Percentiles rank a stretch among this genome's conserved stretches.
These are phyloP conservation scores for Populus hybrid DNA, from an alignment of 441 rosid species.

Conservation along the genomic window DNA sequence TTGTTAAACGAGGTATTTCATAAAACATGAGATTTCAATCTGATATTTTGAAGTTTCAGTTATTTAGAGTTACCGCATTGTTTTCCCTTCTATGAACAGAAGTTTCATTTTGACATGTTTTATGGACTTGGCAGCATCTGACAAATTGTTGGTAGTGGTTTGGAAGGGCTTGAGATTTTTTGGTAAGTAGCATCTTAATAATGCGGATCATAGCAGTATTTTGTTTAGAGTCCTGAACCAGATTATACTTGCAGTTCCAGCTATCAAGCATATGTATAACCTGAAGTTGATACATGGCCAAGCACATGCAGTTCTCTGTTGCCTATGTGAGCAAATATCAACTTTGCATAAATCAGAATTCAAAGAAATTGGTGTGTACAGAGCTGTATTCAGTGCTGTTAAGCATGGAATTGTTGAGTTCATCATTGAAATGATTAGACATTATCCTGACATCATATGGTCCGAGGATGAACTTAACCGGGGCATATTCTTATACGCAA, in stretches of 20 bases:
- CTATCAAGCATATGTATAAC: slow-evolving; percentile 37
- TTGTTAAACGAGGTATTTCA: slow-evolving; percentile 22
- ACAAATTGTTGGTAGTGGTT: slow-evolving; percentile 24
- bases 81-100: not conserved
- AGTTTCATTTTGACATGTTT: not conserved
- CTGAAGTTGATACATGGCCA: slow-evolving; percentile 47
- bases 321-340: slow-evolving; percentile 48
- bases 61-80: not conserved
- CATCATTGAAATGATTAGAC: slow-evolving; percentile 42
- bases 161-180: slow-evolving; percentile 31
- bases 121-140: slow-evolving; percentile 19
- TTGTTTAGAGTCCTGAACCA: not conserved
- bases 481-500: slow-evolving; percentile 52
- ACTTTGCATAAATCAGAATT: slow-evolving; percentile 30
- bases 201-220: not conserved
- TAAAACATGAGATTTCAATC: not conserved
- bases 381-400: slow-evolving; percentile 52
- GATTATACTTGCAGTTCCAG: slow-evolving; percentile 39
- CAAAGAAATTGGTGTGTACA: slow-evolving; percentile 29
- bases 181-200: slow-evolving; percentile 34
- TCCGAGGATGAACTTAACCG: slow-evolving; percentile 37
- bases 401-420: slow-evolving; percentile 58
- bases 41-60: not conserved
- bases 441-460: slow-evolving; percentile 60
- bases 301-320: slow-evolving; percentile 43